Conservation (phyloP, 179 eudicot genomes). For the Silene coronaria region DNA sequence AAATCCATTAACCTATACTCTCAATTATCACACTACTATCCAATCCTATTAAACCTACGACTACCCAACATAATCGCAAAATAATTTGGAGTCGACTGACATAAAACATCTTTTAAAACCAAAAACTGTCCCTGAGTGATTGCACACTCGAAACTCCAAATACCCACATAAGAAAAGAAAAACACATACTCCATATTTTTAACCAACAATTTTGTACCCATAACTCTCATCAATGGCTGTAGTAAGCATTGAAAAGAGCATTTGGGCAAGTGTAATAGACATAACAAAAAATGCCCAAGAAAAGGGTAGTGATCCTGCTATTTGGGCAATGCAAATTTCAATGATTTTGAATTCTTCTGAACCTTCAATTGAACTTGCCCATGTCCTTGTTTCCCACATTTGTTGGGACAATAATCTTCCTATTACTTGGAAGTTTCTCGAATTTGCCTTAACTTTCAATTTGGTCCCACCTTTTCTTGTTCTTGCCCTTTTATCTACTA, state of each 20-base stretch:
- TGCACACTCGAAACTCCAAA: background rate
- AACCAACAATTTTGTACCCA: background rate
- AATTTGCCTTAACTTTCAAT: constrained; percentile 25
- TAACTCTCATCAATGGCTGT: constrained; percentile 16
- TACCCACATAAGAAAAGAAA: too few species aligned
- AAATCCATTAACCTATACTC: background rate
- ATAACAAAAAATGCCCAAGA: constrained; percentile 32
- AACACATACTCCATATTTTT: background rate
- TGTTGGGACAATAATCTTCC: constrained; percentile 43
- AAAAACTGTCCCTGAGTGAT: background rate
- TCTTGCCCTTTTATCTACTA: constrained; percentile 41
- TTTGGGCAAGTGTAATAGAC: constrained; percentile 30
- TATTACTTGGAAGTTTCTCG: constrained; percentile 43
- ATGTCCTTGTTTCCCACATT: constrained; percentile 38
- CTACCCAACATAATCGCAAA: background rate
- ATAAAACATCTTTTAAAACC: background rate
- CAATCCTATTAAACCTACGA: background rate
- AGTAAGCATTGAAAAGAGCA: constrained; percentile 6
- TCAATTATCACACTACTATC: background rate
- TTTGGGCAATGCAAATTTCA: constrained; percentile 39
- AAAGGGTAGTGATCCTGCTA: constrained; percentile 36
- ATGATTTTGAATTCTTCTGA: constrained; percentile 24
- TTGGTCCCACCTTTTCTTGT: constrained; percentile 42
- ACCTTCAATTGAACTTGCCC: constrained; percentile 43
- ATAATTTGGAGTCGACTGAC: too few species aligned